Evolutionary conservation across 2,329 filamentous ascomycete genomes (phyloP).

Genomic region (Aureobasidium namibiae): DNA sequence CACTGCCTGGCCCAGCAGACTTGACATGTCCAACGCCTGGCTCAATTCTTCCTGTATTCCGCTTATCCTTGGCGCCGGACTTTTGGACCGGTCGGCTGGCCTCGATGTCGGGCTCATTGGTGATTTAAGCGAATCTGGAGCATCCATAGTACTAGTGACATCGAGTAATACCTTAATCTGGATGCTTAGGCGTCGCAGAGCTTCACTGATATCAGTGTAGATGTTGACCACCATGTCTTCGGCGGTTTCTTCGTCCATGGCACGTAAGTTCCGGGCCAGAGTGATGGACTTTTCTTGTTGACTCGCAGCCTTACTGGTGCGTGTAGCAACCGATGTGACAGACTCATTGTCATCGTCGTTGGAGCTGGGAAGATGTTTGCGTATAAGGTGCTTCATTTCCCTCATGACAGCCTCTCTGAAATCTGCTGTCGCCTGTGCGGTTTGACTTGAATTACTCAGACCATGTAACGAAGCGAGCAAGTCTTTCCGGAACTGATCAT

Average conservation of each 20-base stretch:
- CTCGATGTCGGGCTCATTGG: conserved; percentile 33
- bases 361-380: conserved; percentile 79
- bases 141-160: conserved; percentile 67
- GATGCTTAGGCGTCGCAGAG: conserved; percentile 72
- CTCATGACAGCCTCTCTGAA: conserved; percentile 78
- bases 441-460: conserved; percentile 71
- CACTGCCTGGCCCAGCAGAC: conserved; percentile 69
- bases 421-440: conserved; percentile 69
- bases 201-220: conserved; percentile 83
- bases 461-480: conserved; percentile 66
- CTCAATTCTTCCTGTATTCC: conserved; percentile 63
- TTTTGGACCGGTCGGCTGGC: background rate
- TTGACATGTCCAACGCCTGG: conserved; percentile 67
- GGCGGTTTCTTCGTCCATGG: conserved; percentile 73
- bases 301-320: conserved; percentile 58
- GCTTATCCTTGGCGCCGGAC: conserved; percentile 14
- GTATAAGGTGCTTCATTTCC: conserved; percentile 79
- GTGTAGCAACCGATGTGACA: conserved; percentile 54
- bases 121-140: conserved; percentile 32
- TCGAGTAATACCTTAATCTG: conserved; percentile 94
- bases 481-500: conserved; percentile 60
- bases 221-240: conserved; percentile 74
- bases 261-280: conserved; percentile 77
- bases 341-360: conserved; percentile 89
- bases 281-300: conserved; percentile 87